Evolutionary conservation across 768 basidiomycete species (phyloP), one percentile per base, ranked within the genome.

Genomic region (Pleurotus platypus): DNA sequence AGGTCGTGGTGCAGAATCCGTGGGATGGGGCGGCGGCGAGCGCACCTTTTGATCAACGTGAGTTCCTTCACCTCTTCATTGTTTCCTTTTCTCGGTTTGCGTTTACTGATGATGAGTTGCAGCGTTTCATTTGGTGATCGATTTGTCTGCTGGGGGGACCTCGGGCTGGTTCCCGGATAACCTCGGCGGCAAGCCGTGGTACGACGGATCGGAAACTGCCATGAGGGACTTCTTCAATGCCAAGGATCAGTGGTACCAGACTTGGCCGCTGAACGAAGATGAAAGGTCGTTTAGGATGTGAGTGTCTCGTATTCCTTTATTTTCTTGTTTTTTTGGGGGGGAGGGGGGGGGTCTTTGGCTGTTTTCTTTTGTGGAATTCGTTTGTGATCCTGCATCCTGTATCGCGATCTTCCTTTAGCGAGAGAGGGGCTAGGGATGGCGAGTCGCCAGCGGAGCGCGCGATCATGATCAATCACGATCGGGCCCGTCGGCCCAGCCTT

Each of bases 131-230:
- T 68, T 94, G 18, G 80, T 89, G 49, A 74, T 94, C 55, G 76
- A 87, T 62, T 72, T 94, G 7, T 89, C 86, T 0, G 90, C 78
- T 0, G 93, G 93, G 0, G 92, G 91, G 0, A 93, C 89, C 53
- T 86, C 82, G 59, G 93, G 93, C 20, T 94, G 88, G 89, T 95
- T 94, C 81, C 90, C 90, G 0, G 94, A 96, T 64, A 78, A 75
- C 5, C 72, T 83, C 2, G 90, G 89, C 37, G 76, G 69, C 55
- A 92, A 93, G 68, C 86, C 89, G 13, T 92, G 90, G 90, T 72
- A 86, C 55, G 89, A 92, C 66, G 80, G 77, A 1, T 80, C 80
- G 35, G 62, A 60, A 42, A 79, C 76, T n/a, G 90, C 89, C 7
- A 90, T 90, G 87, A 72, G 70, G 46, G 86, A 88, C 55, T 91